A percentile compares a stretch with the other conserved stretches of the same genome.
phyloP scores from a whole-genome alignment of 2,329 filamentous ascomycete species.

The Exophiala spinifera region DNA sequence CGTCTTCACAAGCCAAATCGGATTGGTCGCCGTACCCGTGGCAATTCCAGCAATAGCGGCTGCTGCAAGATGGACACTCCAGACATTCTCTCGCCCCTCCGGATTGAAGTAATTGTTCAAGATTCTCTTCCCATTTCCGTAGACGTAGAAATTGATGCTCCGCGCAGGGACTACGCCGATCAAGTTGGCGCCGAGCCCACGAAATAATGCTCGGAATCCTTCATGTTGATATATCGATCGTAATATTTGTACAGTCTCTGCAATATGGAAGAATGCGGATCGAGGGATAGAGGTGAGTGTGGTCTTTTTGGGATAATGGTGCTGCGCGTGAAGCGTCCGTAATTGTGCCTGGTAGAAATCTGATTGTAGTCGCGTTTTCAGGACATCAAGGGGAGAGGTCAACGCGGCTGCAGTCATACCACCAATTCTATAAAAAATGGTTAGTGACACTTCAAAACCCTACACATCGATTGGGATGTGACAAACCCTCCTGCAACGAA shows the following conservation, averaged over 20 bases:
- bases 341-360: slow-evolving; percentile 91
- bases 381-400: slow-evolving; percentile 89
- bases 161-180: slow-evolving; percentile 85
- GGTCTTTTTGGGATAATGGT: slow-evolving; percentile 52
- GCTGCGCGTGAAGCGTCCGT: slow-evolving; percentile 61
- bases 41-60: slow-evolving; percentile 76
- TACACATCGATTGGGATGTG: slow-evolving; percentile 1
- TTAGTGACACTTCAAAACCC: slow-evolving; percentile 16
- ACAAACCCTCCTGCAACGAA: slow-evolving; percentile 84
- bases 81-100: slow-evolving; percentile 47
- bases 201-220: slow-evolving; percentile 85
- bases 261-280: slow-evolving; percentile 69
- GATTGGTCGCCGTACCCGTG: slow-evolving; percentile 88
- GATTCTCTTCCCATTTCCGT: slow-evolving; percentile 84
- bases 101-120: slow-evolving; percentile 69
- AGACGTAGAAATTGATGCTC: slow-evolving; percentile 90
- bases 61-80: slow-evolving; percentile 68
- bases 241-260: slow-evolving; percentile 83
- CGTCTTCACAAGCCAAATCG: slow-evolving; percentile 96
- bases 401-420: slow-evolving; percentile 89
- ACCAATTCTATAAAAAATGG: slow-evolving; percentile 59
- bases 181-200: slow-evolving; percentile 86
- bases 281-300: slow-evolving; percentile 62
- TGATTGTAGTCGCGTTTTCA: slow-evolving; percentile 89
- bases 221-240: slow-evolving; percentile 75